Evolutionary conservation across 441 rosid genomes (phyloP), one percentile per base, ranked within the genome.

Genomic region (Gossypium davidsonii): DNA sequence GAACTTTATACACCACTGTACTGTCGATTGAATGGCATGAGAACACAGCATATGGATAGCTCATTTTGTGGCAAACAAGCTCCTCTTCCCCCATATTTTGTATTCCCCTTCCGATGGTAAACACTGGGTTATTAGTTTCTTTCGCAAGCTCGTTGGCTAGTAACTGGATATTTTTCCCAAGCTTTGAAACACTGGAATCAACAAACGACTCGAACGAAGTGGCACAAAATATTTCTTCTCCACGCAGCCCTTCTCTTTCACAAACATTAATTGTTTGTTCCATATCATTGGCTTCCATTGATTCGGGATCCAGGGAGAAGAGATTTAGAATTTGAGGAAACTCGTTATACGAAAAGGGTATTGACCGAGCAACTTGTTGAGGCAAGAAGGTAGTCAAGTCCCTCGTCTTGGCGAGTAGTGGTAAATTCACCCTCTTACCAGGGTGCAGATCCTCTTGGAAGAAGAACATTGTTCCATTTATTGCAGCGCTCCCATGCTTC

Each of bases 371-470:
- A 42, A 70, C 14, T 56, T 4, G 12, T 4, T 25, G 31, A 56
- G 73, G 37, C 37, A 70, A 39, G 37, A 56, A 70, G 2, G 73
- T 34, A 2, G 73, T 1, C 10, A 3, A 18, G 28, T 55, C 60
- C 63, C n/a, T 21, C 8, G 17, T 21, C 52, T 11, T 57, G 48
- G n/a, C 21, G 37, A 70, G 64, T 11, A 23, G 14, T n/a, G 52
- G 37, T 31, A 70, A 20, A 14, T 70, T 70, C 39, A 70, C 37
- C 57, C 5, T 14, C 65, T 55, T 70, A 12, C 73, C 73, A 3
- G 65, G 37, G 21, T 20, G 73, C 4, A 70, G 51, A 39, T 70
- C 65, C 8, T 55, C 11, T 39, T 39, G 61, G 20, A 55, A 55
- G 65, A 70, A 55, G 48, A 4, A 70, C 7, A 39, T 55, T 1